Evolutionary conservation across 1,139 yeast genomes (phyloP), one percentile per base, ranked within the genome.

Genomic region (Saccharomyces hybrid): DNA sequence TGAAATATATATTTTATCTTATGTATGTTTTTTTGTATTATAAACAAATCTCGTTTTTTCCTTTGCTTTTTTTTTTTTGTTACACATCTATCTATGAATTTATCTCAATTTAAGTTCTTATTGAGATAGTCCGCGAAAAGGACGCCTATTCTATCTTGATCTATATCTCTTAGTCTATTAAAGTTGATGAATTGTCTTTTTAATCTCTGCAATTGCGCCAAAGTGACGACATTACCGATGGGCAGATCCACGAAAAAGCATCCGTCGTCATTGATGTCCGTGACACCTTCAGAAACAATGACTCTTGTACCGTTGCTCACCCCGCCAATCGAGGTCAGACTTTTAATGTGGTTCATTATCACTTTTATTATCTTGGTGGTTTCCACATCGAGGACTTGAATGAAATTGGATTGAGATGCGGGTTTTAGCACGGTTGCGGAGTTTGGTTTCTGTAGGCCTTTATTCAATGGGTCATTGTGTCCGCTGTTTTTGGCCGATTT

Each of bases 171-270:
- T 78, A 90, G 82, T 63, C 89, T 80, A 69, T 93, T 90, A 66
- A 93, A 76, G 32, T 82, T 76, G 32, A 91, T 81, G 68, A 86
- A 93, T 28, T 91, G 85, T 61, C 99, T 77, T 68, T 97, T 78
- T 27, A 88, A 77, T 58, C 98, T 77, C 65, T 91, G 97, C 53
- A 93, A 70, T 63, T 87, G 90, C 0, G 97, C 89, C 41, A 86
- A 75, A 12, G 90, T 80, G 9, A 88, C 82, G 26, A 26, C 28
- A 1, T 77, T 72, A 9, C 75, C 75, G 2, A 82, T 68, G 0
- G 97, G 97, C 66, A 91, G 73, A 12, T 79, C 80, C 2, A 89
- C 79, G 55, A 64, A 71, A 26, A 78, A 64, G 21, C 71, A 73
- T 2, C 67, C 66, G 19, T 70, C 68, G 14, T 72, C 77, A 48